Conservation (phyloP, 2,329 filamentous ascomycete species). For the Fusarium heterosporum region DNA sequence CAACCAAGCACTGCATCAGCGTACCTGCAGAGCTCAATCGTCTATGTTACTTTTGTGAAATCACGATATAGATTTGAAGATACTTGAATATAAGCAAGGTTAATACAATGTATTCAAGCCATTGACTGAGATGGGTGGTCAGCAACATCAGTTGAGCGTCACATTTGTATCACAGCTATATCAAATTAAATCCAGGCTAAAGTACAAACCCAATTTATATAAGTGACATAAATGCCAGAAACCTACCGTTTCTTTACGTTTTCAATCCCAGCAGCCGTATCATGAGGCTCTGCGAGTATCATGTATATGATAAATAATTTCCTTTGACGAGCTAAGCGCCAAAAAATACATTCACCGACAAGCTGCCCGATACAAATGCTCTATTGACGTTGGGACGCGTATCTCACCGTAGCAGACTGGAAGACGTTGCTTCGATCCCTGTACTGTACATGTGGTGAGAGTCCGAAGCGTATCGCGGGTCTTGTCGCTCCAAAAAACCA, state of each 20-base stretch:
- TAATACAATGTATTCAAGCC: background rate
- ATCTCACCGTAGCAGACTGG: background rate
- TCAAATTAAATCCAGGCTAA: background rate
- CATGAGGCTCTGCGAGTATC: background rate
- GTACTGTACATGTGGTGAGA: background rate
- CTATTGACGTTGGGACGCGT: background rate
- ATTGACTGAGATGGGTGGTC: background rate
- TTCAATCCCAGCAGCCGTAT: background rate
- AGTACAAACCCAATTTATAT: background rate
- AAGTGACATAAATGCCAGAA: background rate
- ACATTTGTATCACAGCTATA: no score
- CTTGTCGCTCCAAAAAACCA: slow-evolving; percentile 31
- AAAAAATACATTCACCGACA: background rate
- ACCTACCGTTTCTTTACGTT: background rate
- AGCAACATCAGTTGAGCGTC: no score
- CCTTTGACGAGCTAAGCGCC: slow-evolving; percentile 16
- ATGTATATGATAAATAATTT: background rate
- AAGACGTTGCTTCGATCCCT: slow-evolving; percentile 10
- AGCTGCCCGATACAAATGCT: background rate
- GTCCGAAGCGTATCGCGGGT: slow-evolving; percentile 1
- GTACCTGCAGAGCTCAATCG: background rate
- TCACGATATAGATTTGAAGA: background rate
- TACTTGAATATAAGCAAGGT: background rate
- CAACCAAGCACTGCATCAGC: background rate
- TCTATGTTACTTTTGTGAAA: background rate